Evolutionary conservation across 768 basidiomycete genomes (phyloP).

Genomic region (Boletus bicolor): DNA sequence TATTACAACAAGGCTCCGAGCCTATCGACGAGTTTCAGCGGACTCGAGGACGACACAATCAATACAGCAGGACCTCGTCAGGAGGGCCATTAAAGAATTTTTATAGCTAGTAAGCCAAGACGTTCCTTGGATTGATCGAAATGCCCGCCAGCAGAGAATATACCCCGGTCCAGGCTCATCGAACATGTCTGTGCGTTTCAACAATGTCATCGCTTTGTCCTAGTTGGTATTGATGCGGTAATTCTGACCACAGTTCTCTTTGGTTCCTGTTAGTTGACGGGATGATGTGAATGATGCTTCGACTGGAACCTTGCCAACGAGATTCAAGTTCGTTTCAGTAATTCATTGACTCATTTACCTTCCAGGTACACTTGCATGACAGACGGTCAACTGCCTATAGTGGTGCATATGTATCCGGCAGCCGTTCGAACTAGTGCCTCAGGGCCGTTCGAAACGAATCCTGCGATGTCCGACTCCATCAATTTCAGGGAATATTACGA

Average conservation of each 20-base stretch:
- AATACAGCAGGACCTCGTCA: background rate
- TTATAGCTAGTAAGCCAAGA: background rate
- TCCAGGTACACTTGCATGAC: background rate
- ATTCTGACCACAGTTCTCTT: background rate
- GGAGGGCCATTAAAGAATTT: background rate
- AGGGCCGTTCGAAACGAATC: background rate
- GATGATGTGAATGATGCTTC: background rate
- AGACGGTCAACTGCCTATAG: background rate
- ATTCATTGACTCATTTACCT: background rate
- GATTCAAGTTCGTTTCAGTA: background rate
- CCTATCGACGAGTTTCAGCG: background rate
- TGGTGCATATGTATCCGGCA: background rate
- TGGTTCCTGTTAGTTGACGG: background rate
- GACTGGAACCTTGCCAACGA: background rate
- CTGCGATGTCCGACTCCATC: background rate
- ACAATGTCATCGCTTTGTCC: background rate
- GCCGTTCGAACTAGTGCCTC: background rate
- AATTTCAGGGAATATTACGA: background rate
- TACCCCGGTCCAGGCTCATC: background rate
- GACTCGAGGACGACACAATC: background rate
- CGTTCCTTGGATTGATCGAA: background rate
- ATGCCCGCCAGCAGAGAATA: background rate
- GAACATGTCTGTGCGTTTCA: background rate
- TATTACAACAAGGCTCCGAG: background rate
- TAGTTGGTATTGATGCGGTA: background rate